Conservation (phyloP, 2,329 filamentous ascomycete species). For the Arthrobotrys entomopaga region DNA sequence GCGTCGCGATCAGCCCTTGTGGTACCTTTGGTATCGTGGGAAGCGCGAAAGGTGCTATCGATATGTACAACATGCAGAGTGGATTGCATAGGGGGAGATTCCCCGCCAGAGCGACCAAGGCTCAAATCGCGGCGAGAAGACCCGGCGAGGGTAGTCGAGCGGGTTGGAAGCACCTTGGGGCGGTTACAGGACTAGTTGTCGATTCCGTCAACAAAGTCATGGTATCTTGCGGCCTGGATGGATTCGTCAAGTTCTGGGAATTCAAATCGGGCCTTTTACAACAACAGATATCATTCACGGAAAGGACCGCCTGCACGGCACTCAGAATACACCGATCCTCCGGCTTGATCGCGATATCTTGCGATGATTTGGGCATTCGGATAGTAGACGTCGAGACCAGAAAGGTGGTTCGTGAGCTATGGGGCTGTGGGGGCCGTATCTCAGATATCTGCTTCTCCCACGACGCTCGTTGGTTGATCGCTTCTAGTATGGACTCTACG, state of each 20-base stretch:
- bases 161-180: slow-evolving; percentile 74
- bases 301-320: slow-evolving; percentile 77
- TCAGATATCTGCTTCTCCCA: slow-evolving; percentile 89
- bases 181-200: slow-evolving; percentile 85
- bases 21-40: slow-evolving; percentile 93
- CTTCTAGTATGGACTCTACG: slow-evolving; percentile 81
- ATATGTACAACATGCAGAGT: slow-evolving; percentile 97
- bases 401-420: slow-evolving; percentile 90
- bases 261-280: slow-evolving; percentile 83
- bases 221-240: slow-evolving; percentile 87
- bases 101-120: slow-evolving; percentile 79
- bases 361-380: slow-evolving; percentile 86
- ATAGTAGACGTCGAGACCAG: slow-evolving; percentile 90
- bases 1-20: slow-evolving; percentile 87
- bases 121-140: slow-evolving; percentile 66
- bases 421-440: slow-evolving; percentile 78
- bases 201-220: slow-evolving; percentile 89
- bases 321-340: slow-evolving; percentile 84
- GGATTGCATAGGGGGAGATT: slow-evolving; percentile 88
- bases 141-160: slow-evolving; percentile 54
- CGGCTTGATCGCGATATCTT: slow-evolving; percentile 86
- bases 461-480: slow-evolving; percentile 92
- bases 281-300: slow-evolving; percentile 84
- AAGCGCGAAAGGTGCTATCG: slow-evolving; percentile 81
- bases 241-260: slow-evolving; percentile 97